phyloP scores from a whole-genome alignment of 2,329 filamentous ascomycete species.

The Sporothrix globosa region DNA sequence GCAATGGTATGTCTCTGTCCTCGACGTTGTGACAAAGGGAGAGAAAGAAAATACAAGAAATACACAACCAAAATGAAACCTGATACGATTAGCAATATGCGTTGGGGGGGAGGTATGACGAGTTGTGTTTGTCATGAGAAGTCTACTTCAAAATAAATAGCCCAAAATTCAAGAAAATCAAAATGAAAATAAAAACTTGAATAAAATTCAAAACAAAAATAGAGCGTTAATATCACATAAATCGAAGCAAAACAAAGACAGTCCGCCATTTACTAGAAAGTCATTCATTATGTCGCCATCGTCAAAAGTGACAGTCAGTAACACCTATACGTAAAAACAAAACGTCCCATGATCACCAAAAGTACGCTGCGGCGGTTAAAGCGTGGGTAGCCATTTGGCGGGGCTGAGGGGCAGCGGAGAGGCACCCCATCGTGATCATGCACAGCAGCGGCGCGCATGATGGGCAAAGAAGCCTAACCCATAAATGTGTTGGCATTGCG shows the following conservation, averaged over 20 bases:
- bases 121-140: background rate
- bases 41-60: conserved; percentile 2
- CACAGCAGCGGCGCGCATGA: conserved; percentile 8
- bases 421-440: background rate
- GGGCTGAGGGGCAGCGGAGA: background rate
- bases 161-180: too few species aligned
- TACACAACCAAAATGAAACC: background rate
- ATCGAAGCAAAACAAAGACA: too few species aligned
- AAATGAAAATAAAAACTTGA: background rate
- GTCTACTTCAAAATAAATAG: background rate
- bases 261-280: background rate
- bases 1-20: background rate
- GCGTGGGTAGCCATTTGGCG: background rate
- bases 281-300: background rate
- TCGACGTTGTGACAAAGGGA: background rate
- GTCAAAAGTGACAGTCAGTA: background rate
- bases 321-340: background rate
- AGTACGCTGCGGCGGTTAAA: background rate
- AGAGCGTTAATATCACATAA: too few species aligned
- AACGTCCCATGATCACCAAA: conserved; percentile 5
- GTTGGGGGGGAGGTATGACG: background rate
- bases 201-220: background rate
- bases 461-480: background rate
- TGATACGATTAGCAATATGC: background rate
- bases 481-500: background rate